phyloP scores from a whole-genome alignment of 2,329 filamentous ascomycete species.

The Hypoxylon sp. region DNA sequence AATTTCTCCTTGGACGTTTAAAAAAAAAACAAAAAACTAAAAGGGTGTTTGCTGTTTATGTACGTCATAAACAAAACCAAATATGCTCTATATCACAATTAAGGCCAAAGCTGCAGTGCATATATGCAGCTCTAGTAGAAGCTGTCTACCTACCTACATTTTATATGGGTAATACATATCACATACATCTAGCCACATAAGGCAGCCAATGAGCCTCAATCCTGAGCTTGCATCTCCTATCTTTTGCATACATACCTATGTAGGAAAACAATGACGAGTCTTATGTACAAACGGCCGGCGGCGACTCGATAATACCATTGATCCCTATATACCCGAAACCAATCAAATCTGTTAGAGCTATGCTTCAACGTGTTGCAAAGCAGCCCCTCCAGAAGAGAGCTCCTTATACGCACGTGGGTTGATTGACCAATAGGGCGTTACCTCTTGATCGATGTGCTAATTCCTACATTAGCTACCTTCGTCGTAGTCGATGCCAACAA shows the following conservation, averaged over 20 bases:
- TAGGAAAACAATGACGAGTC: neutral
- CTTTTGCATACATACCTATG: neutral
- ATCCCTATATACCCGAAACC: constrained; percentile 11
- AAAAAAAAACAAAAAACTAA: too few species aligned
- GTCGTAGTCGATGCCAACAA: constrained; percentile 13
- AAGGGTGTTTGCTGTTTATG: too few species aligned
- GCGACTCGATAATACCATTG: constrained; percentile 13
- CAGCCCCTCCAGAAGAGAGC: constrained; percentile 24
- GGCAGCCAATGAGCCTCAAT: too few species aligned
- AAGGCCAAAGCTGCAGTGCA: too few species aligned
- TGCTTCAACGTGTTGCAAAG: constrained; percentile 14
- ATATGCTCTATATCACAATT: too few species aligned
- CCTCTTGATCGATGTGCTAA: constrained; percentile 15
- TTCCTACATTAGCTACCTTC: constrained; percentile 11
- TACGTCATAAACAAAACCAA: too few species aligned
- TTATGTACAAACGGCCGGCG: constrained; percentile 15
- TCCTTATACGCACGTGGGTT: constrained; percentile 34
- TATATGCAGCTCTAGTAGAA: too few species aligned
- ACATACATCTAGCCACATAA: too few species aligned
- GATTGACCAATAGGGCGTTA: constrained; percentile 29
- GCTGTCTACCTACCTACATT: too few species aligned
- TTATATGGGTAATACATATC: too few species aligned
- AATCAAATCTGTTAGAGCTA: constrained; percentile 26
- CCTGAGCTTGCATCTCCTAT: too few species aligned
- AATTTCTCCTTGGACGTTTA: too few species aligned